Conservation (phyloP, 2,329 filamentous ascomycete species). For the Hymenoscyphus infarciens region DNA sequence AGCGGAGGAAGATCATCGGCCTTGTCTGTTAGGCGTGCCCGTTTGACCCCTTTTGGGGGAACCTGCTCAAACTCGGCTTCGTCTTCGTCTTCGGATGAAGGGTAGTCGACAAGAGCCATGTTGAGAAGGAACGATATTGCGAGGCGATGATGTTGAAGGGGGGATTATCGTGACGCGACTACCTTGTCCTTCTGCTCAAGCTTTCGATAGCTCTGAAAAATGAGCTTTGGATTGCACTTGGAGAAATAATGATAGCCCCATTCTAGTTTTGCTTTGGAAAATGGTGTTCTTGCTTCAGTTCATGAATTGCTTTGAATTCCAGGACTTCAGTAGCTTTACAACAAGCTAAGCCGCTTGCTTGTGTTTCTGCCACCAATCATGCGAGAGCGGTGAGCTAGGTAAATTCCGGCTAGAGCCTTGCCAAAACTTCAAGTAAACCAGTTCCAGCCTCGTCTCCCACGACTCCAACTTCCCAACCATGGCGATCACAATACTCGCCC, state of each 20-base stretch:
- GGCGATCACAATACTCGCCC: slow-evolving; percentile 36
- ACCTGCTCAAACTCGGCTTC: neutral
- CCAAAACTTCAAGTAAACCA: neutral
- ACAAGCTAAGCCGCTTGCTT: too few species aligned
- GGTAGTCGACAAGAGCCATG: slow-evolving; percentile 67
- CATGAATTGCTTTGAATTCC: too few species aligned
- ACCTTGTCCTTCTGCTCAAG: too few species aligned
- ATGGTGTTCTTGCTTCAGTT: too few species aligned
- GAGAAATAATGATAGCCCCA: too few species aligned
- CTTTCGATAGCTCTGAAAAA: too few species aligned
- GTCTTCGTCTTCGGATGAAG: slow-evolving; percentile 46
- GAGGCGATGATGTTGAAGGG: neutral
- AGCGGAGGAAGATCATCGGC: slow-evolving; percentile 60
- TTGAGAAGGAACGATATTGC: too few species aligned
- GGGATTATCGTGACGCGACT: neutral
- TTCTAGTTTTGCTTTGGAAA: too few species aligned
- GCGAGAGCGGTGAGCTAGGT: neutral
- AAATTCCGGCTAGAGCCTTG: neutral
- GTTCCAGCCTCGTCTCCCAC: slow-evolving; percentile 11
- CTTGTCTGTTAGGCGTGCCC: slow-evolving; percentile 28
- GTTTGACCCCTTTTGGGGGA: slow-evolving; percentile 33
- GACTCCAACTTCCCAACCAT: slow-evolving; percentile 21
- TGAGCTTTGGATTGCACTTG: too few species aligned
- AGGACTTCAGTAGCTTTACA: too few species aligned
- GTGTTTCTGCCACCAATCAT: too few species aligned